A percentile compares a stretch with the other conserved stretches of the same genome.
phyloP scores from a whole-genome alignment of 805 yeast species.

The Dipodascus geniculatus region DNA sequence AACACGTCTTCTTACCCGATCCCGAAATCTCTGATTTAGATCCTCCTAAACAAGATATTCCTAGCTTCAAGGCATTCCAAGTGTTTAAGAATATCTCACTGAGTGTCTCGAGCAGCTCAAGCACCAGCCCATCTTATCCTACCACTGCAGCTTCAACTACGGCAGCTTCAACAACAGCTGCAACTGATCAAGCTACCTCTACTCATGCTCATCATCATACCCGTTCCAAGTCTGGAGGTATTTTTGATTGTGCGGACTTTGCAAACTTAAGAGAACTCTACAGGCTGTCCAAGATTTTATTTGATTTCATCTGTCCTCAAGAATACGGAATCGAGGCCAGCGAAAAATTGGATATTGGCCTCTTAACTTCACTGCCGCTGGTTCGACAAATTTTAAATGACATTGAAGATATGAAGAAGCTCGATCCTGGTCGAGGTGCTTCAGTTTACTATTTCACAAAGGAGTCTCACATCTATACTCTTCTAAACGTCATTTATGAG shows the following conservation, averaged over 20 bases:
- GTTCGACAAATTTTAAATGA: constrained; percentile 80
- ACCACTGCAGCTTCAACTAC: constrained; percentile 3
- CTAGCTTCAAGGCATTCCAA: constrained; percentile 10
- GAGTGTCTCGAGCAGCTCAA: constrained; percentile 31
- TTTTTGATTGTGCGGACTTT: constrained; percentile 71
- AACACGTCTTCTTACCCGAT: constrained; percentile 64
- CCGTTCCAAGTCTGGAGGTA: constrained; percentile 23
- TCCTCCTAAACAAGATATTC: constrained; percentile 16
- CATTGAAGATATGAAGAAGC: constrained; percentile 63
- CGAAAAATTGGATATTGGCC: constrained; percentile 92
- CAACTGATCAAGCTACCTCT: constrained; percentile 15
- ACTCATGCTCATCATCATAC: constrained; percentile 18
- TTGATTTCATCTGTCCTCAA: constrained; percentile 97
- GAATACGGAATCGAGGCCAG: constrained; percentile 95
- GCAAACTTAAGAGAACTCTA: constrained; percentile 79
- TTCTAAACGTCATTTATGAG: constrained; percentile 81
- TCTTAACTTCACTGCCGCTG: constrained; percentile 85
- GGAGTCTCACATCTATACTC: constrained; percentile 92
- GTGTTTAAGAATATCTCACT: constrained; percentile 61
- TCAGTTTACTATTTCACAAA: constrained; percentile 88
- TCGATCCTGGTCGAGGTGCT: constrained; percentile 67
- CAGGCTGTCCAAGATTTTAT: constrained; percentile 79
- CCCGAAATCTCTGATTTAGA: constrained; percentile 24
- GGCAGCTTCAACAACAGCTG: neutral
- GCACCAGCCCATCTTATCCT: constrained; percentile 3